Conservation (phyloP, 495 filamentous ascomycete genomes). For the Barbatosphaeria neglecta region DNA sequence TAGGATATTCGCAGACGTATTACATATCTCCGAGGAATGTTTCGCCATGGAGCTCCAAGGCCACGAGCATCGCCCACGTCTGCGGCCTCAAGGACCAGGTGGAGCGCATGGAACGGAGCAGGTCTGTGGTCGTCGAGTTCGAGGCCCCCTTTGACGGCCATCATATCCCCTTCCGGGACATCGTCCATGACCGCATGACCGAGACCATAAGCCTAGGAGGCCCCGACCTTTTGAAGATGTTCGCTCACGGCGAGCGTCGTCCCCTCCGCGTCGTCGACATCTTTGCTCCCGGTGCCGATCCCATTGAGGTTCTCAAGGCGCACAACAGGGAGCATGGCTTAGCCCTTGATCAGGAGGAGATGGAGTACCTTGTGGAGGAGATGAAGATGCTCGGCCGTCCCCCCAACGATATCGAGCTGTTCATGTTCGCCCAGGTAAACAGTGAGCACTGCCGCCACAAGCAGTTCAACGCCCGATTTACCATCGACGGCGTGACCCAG, state of each 20-base stretch:
- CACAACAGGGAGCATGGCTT: slow-evolving; percentile 77
- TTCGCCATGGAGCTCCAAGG: slow-evolving; percentile 95
- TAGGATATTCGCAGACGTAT: slow-evolving; percentile 25
- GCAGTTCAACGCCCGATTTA: slow-evolving; percentile 95
- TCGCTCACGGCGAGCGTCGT: slow-evolving; percentile 59
- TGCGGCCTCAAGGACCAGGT: slow-evolving; percentile 66
- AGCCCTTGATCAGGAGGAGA: slow-evolving; percentile 76
- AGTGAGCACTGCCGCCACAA: slow-evolving; percentile 67
- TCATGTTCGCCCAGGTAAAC: slow-evolving; percentile 98
- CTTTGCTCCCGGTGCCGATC: slow-evolving; percentile 44
- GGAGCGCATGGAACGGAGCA: slow-evolving; percentile 77
- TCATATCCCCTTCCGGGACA: slow-evolving; percentile 51
- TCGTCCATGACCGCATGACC: slow-evolving; percentile 89
- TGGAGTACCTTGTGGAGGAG: slow-evolving; percentile 82
- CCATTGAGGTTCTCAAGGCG: slow-evolving; percentile 59
- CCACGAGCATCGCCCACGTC: slow-evolving; percentile 86
- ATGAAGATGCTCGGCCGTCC: slow-evolving; percentile 64
- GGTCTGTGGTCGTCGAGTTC: slow-evolving; percentile 55
- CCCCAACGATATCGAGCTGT: slow-evolving; percentile 87
- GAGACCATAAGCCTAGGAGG: slow-evolving; percentile 53
- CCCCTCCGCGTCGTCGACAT: slow-evolving; percentile 65
- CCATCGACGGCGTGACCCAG: slow-evolving; percentile 81
- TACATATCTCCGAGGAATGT: slow-evolving; percentile 80
- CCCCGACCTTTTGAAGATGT: slow-evolving; percentile 64
- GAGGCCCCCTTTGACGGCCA: slow-evolving; percentile 34